phyloP scores from a whole-genome alignment of 768 basidiomycete species.

The Boletus reticuloceps region DNA sequence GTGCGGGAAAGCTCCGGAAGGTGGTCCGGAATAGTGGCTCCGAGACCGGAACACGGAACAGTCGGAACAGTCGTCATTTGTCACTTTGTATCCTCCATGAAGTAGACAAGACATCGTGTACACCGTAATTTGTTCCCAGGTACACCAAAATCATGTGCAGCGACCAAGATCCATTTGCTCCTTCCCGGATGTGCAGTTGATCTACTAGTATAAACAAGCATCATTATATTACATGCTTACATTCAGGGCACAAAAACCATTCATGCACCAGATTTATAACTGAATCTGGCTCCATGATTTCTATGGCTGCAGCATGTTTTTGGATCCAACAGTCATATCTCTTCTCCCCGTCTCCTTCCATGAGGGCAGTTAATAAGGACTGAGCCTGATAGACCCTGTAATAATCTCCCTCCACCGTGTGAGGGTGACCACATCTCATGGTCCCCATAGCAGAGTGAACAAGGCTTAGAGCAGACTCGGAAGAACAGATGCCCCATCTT shows the following conservation, averaged over 20 bases:
- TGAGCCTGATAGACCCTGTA: constrained; percentile 5
- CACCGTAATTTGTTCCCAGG: too few species aligned
- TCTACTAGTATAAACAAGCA: too few species aligned
- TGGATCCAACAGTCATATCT: not conserved
- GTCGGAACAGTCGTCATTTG: too few species aligned
- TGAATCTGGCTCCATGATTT: not conserved
- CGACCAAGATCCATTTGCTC: too few species aligned
- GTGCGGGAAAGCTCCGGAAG: too few species aligned
- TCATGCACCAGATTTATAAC: not conserved
- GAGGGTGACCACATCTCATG: not conserved
- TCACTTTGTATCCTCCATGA: too few species aligned
- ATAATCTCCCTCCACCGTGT: not conserved
- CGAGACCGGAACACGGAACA: too few species aligned
- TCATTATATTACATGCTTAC: not conserved
- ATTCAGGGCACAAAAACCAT: not conserved
- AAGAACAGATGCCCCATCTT: not conserved
- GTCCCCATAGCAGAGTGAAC: not conserved
- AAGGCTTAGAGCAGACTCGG: not conserved
- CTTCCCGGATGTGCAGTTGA: too few species aligned
- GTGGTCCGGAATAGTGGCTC: too few species aligned
- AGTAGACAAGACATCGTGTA: too few species aligned
- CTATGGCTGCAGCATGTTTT: not conserved
- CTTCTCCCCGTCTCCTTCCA: not conserved
- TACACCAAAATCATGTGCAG: too few species aligned
- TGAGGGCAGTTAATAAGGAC: constrained; percentile 2